Evolutionary conservation across 768 basidiomycete species (phyloP), one percentile per base, ranked within the genome.

Genomic region (Mycena vulgaris): DNA sequence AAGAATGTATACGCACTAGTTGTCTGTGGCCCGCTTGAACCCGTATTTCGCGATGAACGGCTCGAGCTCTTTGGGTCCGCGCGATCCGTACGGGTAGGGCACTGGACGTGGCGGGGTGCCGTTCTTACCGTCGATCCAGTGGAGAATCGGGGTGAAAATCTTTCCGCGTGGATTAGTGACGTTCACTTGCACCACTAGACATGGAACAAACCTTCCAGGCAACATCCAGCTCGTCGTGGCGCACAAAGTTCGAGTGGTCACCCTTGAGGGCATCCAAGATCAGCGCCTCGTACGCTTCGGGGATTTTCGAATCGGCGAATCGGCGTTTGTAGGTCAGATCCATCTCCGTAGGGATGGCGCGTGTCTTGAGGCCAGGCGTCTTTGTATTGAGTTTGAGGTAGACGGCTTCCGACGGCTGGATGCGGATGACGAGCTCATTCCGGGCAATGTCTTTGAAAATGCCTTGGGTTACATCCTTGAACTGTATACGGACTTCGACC

Each of bases 181-280:
- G 2, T 21, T 28, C 13, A 3, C 10, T 1, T 13, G 42, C n/a
- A 21, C n/a, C 10, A 35, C n/a, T 23, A 4, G 16, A 33, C 16
- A 31, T 6, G 40, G 30, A 40, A 59, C 66, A 40, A 56, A 94
- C 95, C 92, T 97, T 98, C 97, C 97, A 99, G 3, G 97, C 98
- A 60, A 93, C 92, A 77, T 98, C 97, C 75, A 99, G 87, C 82
- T 99, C 97, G 81, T 99, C 97, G 80, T 98, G 89, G 70, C 97
- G 91, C 66, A 99, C 97, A 85, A 99, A 99, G 86, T 99, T 99
- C 30, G 96, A 97, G 83, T 98, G 97, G 78, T 99, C 97, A n/a
- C 97, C 97, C 79, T 92, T 94, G 81, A 99, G 88, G 17, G 95
- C 95, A 78, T 99, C 97, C 67, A 98, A 87, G 78, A 99, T 97